phyloP scores from a whole-genome alignment of 2,329 filamentous ascomycete genomes.

The Colletotrichum spaethianum region DNA sequence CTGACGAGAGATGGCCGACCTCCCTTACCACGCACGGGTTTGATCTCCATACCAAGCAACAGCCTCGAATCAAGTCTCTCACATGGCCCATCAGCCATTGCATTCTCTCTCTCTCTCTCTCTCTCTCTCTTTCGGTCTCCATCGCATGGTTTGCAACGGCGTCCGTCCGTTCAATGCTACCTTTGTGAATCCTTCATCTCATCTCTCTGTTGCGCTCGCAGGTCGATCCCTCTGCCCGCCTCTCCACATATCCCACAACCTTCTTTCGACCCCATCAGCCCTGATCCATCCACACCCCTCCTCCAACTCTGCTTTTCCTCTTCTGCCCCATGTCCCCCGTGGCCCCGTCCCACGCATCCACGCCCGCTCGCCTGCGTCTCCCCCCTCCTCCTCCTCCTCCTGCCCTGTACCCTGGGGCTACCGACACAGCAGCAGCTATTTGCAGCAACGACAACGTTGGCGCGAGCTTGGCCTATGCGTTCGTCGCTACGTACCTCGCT shows the following conservation, averaged over 20 bases:
- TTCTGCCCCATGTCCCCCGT: slow-evolving; percentile 22
- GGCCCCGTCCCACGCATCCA: slow-evolving; percentile 28
- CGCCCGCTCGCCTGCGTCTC: slow-evolving; percentile 28
- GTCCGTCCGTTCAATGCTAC: slow-evolving; percentile 31
- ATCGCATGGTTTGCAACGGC: background rate
- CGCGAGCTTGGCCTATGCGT: slow-evolving; percentile 27
- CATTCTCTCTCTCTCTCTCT: background rate
- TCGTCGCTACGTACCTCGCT: slow-evolving; percentile 16
- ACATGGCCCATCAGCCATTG: background rate
- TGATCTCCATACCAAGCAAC: background rate
- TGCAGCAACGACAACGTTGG: slow-evolving; percentile 19
- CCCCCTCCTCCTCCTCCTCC: slow-evolving; percentile 2
- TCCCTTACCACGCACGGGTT: background rate
- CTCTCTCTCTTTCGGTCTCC: background rate
- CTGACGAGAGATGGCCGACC: slow-evolving; percentile 1
- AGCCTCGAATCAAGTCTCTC: background rate
- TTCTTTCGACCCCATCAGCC: slow-evolving; percentile 40
- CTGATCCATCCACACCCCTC: slow-evolving; percentile 30
- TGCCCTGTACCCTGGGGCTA: slow-evolving; percentile 29
- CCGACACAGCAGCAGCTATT: slow-evolving; percentile 5
- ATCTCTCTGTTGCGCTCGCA: slow-evolving; percentile 39
- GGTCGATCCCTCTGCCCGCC: slow-evolving; percentile 41
- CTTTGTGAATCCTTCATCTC: slow-evolving; percentile 36
- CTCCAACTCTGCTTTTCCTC: background rate
- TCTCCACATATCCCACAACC: slow-evolving; percentile 43